phyloP scores from a whole-genome alignment of 139 green algal genomes.

The Coelastrella sp. region DNA sequence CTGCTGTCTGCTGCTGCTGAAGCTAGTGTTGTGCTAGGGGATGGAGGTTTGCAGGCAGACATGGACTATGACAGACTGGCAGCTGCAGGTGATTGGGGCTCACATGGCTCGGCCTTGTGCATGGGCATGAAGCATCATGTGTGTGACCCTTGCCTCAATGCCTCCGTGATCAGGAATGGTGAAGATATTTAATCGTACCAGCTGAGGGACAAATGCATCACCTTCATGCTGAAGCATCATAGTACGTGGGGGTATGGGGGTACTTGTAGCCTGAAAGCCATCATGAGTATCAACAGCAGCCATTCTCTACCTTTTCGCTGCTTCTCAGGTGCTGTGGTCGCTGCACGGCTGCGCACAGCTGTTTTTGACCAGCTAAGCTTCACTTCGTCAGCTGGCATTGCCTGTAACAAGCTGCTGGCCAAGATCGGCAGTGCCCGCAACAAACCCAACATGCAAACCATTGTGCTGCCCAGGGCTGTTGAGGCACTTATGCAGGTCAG shows the following conservation, averaged over 20 bases:
- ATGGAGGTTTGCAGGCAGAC: constrained; percentile 54
- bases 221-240: too few species aligned
- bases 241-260: too few species aligned
- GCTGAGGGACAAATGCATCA: not conserved
- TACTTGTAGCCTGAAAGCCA: too few species aligned
- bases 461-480: constrained; percentile 76
- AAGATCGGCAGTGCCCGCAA: constrained; percentile 88
- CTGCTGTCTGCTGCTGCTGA: constrained; percentile 16
- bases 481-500: constrained; percentile 72
- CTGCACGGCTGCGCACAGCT: constrained; percentile 62
- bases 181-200: too few species aligned
- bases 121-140: too few species aligned
- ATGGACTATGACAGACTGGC: constrained; percentile 76
- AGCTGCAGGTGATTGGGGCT: constrained; percentile 58
- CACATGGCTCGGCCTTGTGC: too few species aligned
- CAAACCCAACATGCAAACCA: constrained; percentile 92
- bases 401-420: constrained; percentile 90
- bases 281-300: not conserved
- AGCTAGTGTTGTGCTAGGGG: constrained; percentile 65
- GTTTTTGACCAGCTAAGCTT: constrained; percentile 68
- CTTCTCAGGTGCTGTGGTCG: constrained; percentile 64
- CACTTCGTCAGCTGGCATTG: constrained; percentile 62
- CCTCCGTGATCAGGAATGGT: too few species aligned
- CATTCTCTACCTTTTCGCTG: not conserved
- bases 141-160: too few species aligned